These are phyloP conservation scores for Diplodia sapinea DNA, from an alignment of 2,329 filamentous ascomycete species.

Conservation along the genomic window DNA sequence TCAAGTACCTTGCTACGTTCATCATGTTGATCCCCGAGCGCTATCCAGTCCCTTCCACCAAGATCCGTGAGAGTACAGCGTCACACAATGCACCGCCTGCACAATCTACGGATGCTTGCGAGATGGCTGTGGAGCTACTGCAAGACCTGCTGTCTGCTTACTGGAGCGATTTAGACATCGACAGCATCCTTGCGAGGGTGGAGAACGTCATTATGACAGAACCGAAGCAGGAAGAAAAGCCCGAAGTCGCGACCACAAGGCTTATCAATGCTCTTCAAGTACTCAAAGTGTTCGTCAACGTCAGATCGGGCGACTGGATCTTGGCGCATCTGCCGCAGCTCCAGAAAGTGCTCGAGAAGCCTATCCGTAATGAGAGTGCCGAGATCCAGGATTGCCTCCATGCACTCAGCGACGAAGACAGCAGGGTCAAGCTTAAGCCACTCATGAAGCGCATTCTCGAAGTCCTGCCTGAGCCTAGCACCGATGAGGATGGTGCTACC, in stretches of 20 bases:
- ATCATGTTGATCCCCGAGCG: constrained; percentile 89
- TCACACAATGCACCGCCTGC: constrained; percentile 51
- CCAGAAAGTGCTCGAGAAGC: constrained; percentile 89
- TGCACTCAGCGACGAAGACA: constrained; percentile 71
- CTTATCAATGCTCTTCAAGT: constrained; percentile 96
- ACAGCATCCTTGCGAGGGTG: constrained; percentile 82
- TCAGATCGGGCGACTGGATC: constrained; percentile 90
- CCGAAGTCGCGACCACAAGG: constrained; percentile 78
- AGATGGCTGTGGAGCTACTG: constrained; percentile 81
- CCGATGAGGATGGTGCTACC: constrained; percentile 77
- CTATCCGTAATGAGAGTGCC: constrained; percentile 82
- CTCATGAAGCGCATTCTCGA: constrained; percentile 84
- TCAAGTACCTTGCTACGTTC: constrained; percentile 95
- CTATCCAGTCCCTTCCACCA: constrained; percentile 72
- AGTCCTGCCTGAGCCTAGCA: constrained; percentile 79
- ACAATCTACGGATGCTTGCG: constrained; percentile 76
- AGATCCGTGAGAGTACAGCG: constrained; percentile 60
- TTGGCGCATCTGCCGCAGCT: constrained; percentile 75
- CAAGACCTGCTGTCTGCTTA: constrained; percentile 85
- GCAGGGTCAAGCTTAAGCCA: constrained; percentile 68
- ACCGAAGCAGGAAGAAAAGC: constrained; percentile 53
- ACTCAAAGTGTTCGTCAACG: constrained; percentile 84
- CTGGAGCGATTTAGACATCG: constrained; percentile 91
- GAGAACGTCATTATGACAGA: constrained; percentile 85
- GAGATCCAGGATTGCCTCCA: constrained; percentile 95